A percentile compares a stretch with the other conserved stretches of the same genome.
These are phyloP conservation scores for Sungouiozyma intestinalis DNA, from an alignment of 805 yeast species.

Conservation along the genomic window DNA sequence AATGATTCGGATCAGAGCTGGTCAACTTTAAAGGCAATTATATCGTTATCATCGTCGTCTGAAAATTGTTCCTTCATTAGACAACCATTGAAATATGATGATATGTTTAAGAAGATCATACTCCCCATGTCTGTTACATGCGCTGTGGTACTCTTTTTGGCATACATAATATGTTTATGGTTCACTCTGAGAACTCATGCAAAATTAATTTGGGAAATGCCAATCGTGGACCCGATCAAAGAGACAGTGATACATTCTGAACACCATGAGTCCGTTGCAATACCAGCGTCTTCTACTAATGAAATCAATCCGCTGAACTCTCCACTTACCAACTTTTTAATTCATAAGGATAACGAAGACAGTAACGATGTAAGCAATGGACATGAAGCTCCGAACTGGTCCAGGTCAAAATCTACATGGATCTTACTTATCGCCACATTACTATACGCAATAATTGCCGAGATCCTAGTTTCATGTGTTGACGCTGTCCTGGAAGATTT, in stretches of 20 bases:
- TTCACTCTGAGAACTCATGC: constrained; percentile 95
- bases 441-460: constrained; percentile 87
- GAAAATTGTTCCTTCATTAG: constrained; percentile 63
- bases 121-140: constrained; percentile 77
- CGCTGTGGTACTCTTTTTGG: constrained; percentile 68
- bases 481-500: constrained; percentile 70
- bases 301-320: constrained; percentile 1
- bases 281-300: not conserved
- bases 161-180: constrained; percentile 81
- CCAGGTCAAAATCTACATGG: constrained; percentile 69
- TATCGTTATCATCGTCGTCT: constrained; percentile 34
- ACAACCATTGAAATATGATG: constrained; percentile 62
- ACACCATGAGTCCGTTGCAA: not conserved
- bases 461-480: constrained; percentile 83
- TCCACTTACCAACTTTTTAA: not conserved
- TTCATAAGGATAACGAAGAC: constrained; percentile 16
- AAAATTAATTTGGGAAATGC: constrained; percentile 78
- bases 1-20: constrained; percentile 3
- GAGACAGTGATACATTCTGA: constrained; percentile 4
- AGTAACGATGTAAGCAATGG: constrained; percentile 39
- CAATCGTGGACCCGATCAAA: constrained; percentile 14
- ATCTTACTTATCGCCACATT: constrained; percentile 78
- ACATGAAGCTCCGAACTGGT: constrained; percentile 97
- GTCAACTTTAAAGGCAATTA: constrained; percentile 24
- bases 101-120: constrained; percentile 54